Conservation (phyloP, 2,329 filamentous ascomycete genomes). For the Exophiala lecanii-corni region DNA sequence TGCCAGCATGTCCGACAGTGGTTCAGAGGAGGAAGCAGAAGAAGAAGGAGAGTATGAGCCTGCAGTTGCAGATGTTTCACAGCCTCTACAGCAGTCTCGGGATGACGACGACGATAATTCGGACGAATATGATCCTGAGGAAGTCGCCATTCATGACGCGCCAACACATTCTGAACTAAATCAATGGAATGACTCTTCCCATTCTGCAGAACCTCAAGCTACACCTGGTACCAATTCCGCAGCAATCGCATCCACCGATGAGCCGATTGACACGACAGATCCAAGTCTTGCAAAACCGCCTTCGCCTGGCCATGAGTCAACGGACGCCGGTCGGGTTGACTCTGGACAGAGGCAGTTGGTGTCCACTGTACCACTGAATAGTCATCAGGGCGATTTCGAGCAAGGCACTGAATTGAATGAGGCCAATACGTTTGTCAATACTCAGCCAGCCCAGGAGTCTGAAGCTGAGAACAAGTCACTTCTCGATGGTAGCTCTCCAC, state of each 20-base stretch:
- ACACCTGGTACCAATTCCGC: too few species aligned
- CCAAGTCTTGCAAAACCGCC: too few species aligned
- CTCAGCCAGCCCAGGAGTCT: constrained; percentile 2
- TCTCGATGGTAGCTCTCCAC: constrained; percentile 7
- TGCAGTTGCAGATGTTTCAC: constrained; percentile 13
- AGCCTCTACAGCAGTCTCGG: constrained; percentile 13
- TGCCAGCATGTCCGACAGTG: constrained; percentile 28
- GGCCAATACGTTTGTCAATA: constrained; percentile 11
- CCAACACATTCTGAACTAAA: too few species aligned
- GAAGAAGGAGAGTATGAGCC: constrained; percentile 24
- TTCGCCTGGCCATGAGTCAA: too few species aligned
- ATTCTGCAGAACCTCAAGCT: too few species aligned
- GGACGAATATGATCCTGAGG: constrained; percentile 29
- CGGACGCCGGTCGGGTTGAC: too few species aligned
- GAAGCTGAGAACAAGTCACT: neutral
- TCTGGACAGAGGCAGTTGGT: too few species aligned
- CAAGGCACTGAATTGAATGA: constrained; percentile 11
- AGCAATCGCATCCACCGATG: too few species aligned
- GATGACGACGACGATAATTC: constrained; percentile 23
- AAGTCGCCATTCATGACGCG: constrained; percentile 30
- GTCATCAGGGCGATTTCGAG: constrained; percentile 13
- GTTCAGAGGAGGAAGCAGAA: constrained; percentile 40
- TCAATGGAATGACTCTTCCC: too few species aligned
- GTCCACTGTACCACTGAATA: constrained; percentile 10
- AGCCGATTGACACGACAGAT: too few species aligned